These are phyloP conservation scores for Sporothrix protearum DNA, from an alignment of 2,329 filamentous ascomycete species.

Conservation along the genomic window DNA sequence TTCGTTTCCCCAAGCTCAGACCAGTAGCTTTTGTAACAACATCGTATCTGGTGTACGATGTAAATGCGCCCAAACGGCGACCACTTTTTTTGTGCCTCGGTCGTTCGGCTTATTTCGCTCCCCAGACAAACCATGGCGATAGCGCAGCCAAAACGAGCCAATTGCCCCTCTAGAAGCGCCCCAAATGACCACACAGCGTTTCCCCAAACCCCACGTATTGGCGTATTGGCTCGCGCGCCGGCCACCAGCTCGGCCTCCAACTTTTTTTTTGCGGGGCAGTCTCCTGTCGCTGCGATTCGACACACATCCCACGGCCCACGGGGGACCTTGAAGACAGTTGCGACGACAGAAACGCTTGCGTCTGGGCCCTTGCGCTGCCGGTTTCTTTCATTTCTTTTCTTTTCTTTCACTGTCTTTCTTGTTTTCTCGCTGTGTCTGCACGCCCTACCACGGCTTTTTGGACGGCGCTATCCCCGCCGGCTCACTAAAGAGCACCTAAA, in stretches of 20 bases:
- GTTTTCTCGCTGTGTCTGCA: not conserved
- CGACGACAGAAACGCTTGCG: not conserved
- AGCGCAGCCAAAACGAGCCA: not conserved
- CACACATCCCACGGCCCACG: not conserved
- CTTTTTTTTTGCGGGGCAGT: conserved; percentile 23
- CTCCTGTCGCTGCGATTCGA: not conserved
- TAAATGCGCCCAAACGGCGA: not conserved
- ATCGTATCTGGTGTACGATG: not conserved
- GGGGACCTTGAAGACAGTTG: not conserved
- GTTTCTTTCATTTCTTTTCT: not conserved
- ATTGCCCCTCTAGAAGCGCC: conserved; percentile 14
- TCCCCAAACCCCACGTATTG: conserved; percentile 20
- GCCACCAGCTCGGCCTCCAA: conserved; percentile 8
- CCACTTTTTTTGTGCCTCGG: conserved; percentile 25
- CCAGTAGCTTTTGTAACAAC: not conserved
- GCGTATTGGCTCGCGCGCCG: not conserved
- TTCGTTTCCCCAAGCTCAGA: not conserved
- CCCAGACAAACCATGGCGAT: not conserved
- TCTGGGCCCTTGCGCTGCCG: not conserved
- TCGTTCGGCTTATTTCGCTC: conserved; percentile 24
- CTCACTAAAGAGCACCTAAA: not conserved
- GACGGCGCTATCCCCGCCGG: not conserved
- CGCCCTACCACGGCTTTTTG: no score
- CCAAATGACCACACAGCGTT: not conserved
- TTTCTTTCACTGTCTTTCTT: no score